Conservation (phyloP, 129 eudicot genomes). For the Chrysanthemum lavandulifolium region DNA sequence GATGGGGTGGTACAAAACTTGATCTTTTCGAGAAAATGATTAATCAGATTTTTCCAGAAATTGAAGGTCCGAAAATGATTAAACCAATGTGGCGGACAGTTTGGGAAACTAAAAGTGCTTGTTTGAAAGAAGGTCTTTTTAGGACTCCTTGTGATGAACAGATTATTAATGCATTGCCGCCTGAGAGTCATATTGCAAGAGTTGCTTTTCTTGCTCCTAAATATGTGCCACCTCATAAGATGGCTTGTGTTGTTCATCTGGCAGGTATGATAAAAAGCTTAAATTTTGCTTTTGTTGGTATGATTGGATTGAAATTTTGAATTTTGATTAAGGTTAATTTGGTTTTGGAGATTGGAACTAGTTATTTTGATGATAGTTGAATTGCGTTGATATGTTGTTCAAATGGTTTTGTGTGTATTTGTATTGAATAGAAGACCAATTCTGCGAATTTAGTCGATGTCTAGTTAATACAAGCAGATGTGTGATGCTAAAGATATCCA, state of each 20-base stretch:
- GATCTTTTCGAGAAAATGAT: slow-evolving; percentile 79
- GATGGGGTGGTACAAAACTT: slow-evolving; percentile 92
- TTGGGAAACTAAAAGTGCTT: slow-evolving; percentile 85
- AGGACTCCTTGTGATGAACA: slow-evolving; percentile 81
- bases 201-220: slow-evolving; percentile 86
- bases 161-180: slow-evolving; percentile 84
- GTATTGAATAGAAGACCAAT: not conserved
- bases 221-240: slow-evolving; percentile 54
- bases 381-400: slow-evolving; percentile 4
- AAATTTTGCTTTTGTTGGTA: not conserved
- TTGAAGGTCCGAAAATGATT: slow-evolving; percentile 64
- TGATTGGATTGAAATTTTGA: not conserved
- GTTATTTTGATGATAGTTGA: not conserved
- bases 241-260: slow-evolving; percentile 96
- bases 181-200: slow-evolving; percentile 84
- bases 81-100: slow-evolving; percentile 84
- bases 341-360: not conserved
- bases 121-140: slow-evolving; percentile 80
- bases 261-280: slow-evolving; percentile 55
- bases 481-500: slow-evolving; percentile 10
- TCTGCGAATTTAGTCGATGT: not conserved
- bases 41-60: slow-evolving; percentile 67
- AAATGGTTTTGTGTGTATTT: not conserved
- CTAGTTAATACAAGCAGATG: not conserved
- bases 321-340: not conserved